Percentiles rank a stretch among this genome's conserved stretches.
Evolutionary conservation across 2,329 filamentous ascomycete species (phyloP).

Genomic region (Fusarium haematococcum): DNA sequence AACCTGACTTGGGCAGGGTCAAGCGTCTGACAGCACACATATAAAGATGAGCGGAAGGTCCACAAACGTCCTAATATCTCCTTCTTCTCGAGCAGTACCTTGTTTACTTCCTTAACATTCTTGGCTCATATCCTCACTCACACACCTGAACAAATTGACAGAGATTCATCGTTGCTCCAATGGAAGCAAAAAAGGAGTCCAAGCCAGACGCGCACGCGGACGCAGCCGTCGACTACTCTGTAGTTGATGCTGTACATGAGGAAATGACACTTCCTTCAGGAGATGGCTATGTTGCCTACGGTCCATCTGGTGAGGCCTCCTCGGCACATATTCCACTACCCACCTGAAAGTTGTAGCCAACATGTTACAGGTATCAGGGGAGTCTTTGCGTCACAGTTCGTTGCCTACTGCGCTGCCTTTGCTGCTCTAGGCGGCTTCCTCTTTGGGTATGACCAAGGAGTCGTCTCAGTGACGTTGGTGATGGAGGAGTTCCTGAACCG

Average conservation of each 20-base stretch:
- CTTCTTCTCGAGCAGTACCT: background rate
- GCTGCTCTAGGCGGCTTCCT: slow-evolving; percentile 54
- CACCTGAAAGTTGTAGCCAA: background rate
- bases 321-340: no score
- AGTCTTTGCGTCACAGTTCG: slow-evolving; percentile 48
- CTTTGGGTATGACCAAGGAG: slow-evolving; percentile 55
- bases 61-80: background rate
- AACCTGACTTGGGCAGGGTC: background rate
- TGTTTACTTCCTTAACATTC: no score
- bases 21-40: no score
- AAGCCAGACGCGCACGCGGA: background rate
- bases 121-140: background rate
- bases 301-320: slow-evolving; percentile 3
- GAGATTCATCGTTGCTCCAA: background rate
- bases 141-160: background rate
- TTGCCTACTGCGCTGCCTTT: slow-evolving; percentile 48
- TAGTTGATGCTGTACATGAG: background rate
- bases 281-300: slow-evolving; percentile 12
- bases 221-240: background rate
- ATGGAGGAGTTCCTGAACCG: slow-evolving; percentile 50
- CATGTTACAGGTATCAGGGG: slow-evolving; percentile 45
- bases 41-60: background rate
- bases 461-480: slow-evolving; percentile 53
- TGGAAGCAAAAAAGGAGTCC: background rate
- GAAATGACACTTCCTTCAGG: background rate